phyloP scores from a whole-genome alignment of 208 protist species.

The Trypanosoma caninum region DNA sequence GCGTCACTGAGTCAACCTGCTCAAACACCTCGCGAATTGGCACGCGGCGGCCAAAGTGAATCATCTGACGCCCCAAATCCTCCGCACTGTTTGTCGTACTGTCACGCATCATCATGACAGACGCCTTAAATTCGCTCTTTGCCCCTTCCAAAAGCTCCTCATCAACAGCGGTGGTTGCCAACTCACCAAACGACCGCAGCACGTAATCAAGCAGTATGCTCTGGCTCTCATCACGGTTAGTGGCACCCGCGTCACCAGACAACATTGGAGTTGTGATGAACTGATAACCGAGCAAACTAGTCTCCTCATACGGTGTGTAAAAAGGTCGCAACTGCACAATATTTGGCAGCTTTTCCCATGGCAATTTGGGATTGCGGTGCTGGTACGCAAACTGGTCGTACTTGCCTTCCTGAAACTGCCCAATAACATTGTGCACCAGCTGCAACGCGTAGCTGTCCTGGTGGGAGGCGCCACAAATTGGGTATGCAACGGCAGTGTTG shows the following conservation, averaged over 20 bases:
- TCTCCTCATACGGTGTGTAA: slow-evolving; percentile 91
- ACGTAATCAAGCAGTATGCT: slow-evolving; percentile 69
- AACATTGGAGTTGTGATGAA: slow-evolving; percentile 64
- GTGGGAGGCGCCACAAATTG: slow-evolving; percentile 85
- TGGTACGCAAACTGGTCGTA: slow-evolving; percentile 70
- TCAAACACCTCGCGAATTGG: slow-evolving; percentile 91
- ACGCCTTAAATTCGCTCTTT: slow-evolving; percentile 93
- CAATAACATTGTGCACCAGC: slow-evolving; percentile 93
- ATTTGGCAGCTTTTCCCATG: slow-evolving; percentile 62
- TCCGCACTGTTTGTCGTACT: slow-evolving; percentile 93
- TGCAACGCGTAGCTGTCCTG: slow-evolving; percentile 92
- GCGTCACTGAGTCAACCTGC: slow-evolving; percentile 91
- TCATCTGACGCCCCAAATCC: slow-evolving; percentile 97
- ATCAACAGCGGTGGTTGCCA: slow-evolving; percentile 45
- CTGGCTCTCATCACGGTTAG: slow-evolving; percentile 55
- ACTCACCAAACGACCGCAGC: slow-evolving; percentile 62
- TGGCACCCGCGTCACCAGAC: slow-evolving; percentile 21
- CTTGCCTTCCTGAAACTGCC: slow-evolving; percentile 87
- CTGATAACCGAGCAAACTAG: slow-evolving; percentile 86
- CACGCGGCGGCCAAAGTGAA: slow-evolving; percentile 87
- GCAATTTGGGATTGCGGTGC: slow-evolving; percentile 61
- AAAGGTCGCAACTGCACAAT: slow-evolving; percentile 82
- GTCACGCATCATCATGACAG: slow-evolving; percentile 93
- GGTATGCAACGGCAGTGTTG: slow-evolving; percentile 80
- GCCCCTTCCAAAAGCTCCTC: slow-evolving; percentile 89